phyloP scores from a whole-genome alignment of 805 yeast genomes.

The Candida ovalis region DNA sequence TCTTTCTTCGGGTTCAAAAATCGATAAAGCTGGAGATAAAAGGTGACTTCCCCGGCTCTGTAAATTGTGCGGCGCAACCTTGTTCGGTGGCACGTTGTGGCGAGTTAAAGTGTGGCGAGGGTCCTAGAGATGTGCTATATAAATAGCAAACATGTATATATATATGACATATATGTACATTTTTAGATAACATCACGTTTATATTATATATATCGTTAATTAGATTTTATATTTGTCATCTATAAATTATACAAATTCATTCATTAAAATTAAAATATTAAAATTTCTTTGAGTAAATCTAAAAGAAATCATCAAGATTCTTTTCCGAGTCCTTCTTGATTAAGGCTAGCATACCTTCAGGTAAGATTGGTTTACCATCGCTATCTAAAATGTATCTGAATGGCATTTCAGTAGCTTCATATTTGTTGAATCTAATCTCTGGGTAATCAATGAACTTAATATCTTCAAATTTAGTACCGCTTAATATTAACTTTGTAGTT shows the following conservation, averaged over 20 bases:
- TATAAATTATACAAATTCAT: neutral
- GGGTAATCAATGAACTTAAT: slow-evolving; percentile 90
- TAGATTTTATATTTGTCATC: neutral
- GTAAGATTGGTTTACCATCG: slow-evolving; percentile 73
- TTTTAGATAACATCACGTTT: too few relatives aligned
- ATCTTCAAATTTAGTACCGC: slow-evolving; percentile 57
- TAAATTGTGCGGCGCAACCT: neutral
- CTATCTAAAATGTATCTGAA: slow-evolving; percentile 78
- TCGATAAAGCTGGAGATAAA: neutral
- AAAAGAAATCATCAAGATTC: slow-evolving; percentile 65
- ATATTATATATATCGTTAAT: neutral
- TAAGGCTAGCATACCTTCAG: slow-evolving; percentile 85
- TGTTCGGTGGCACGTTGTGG: neutral
- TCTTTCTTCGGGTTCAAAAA: neutral
- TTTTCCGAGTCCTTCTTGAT: slow-evolving; percentile 85
- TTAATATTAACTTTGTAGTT: slow-evolving; percentile 79
- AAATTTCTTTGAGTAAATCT: too few relatives aligned
- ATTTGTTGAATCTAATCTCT: slow-evolving; percentile 79
- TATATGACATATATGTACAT: too few relatives aligned
- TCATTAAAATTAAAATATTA: too few relatives aligned
- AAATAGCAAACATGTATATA: too few relatives aligned
- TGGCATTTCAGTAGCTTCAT: slow-evolving; percentile 97
- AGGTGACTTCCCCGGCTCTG: neutral
- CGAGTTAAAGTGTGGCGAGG: too few relatives aligned
- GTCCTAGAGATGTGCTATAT: too few relatives aligned